Percentiles rank a stretch among this genome's conserved stretches.
These are phyloP conservation scores for Aspergillus awamori DNA, from an alignment of 2,329 filamentous ascomycete genomes.

Conservation along the genomic window DNA sequence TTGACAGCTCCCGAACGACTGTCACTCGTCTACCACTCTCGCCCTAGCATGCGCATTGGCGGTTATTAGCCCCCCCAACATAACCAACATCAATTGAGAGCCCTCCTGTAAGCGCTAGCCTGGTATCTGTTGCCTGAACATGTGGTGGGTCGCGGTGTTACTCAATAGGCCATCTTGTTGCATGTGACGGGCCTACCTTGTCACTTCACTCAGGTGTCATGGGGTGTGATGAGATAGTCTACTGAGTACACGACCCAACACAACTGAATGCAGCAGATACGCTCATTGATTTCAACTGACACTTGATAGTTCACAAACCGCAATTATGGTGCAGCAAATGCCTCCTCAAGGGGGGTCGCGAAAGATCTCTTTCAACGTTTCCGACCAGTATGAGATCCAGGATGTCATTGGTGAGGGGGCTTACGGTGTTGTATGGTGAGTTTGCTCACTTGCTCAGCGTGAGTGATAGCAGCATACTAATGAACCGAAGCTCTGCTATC, in stretches of 20 bases:
- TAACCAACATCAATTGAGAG: background rate
- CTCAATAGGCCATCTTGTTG: constrained; percentile 3
- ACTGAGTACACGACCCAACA: background rate
- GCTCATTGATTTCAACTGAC: constrained; percentile 12
- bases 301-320: constrained; percentile 10
- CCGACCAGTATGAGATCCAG: constrained; percentile 98
- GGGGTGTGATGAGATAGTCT: constrained; percentile 4
- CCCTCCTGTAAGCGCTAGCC: constrained; percentile 18
- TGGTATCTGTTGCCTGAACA: constrained; percentile 3
- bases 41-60: constrained; percentile 12
- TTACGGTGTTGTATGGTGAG: constrained; percentile 97
- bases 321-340: constrained; percentile 47
- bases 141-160: constrained; percentile 4
- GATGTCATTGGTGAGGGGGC: constrained; percentile 98
- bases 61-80: constrained; percentile 1
- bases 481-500: constrained; percentile 74
- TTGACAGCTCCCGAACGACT: constrained; percentile 11
- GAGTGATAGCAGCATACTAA: constrained; percentile 18
- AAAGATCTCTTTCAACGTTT: constrained; percentile 99
- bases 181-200: constrained; percentile 7
- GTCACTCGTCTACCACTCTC: constrained; percentile 2
- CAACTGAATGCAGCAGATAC: background rate
- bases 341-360: constrained; percentile 62
- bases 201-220: background rate
- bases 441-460: constrained; percentile 26